These are phyloP conservation scores for Clarireedia homoeocarpa DNA, from an alignment of 2,329 filamentous ascomycete species.

Conservation along the genomic window DNA sequence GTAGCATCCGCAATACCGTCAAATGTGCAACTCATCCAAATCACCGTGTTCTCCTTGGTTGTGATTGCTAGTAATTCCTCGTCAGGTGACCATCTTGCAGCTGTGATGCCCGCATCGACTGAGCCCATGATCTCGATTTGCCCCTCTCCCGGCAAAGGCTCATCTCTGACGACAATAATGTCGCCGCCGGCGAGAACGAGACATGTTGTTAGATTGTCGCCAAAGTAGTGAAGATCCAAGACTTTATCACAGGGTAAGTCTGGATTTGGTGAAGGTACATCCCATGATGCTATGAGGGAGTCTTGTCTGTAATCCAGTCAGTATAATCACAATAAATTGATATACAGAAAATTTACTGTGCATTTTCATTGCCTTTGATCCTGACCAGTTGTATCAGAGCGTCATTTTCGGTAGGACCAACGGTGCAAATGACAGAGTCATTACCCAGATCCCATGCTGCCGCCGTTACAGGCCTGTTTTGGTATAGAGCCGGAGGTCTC, in stretches of 20 bases:
- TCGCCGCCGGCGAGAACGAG: constrained; percentile 85
- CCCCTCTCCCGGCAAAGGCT: constrained; percentile 56
- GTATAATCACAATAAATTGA: constrained; percentile 13
- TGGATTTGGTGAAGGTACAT: constrained; percentile 72
- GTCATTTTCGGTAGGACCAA: constrained; percentile 68
- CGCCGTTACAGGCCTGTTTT: constrained; percentile 55
- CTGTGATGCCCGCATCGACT: constrained; percentile 83
- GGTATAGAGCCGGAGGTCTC: constrained; percentile 44
- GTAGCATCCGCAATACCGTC: constrained; percentile 71
- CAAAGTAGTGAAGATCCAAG: constrained; percentile 75
- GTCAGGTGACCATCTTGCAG: constrained; percentile 89
- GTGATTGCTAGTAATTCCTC: constrained; percentile 82
- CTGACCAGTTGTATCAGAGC: constrained; percentile 65
- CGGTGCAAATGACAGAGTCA: constrained; percentile 72
- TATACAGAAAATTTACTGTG: constrained; percentile 17
- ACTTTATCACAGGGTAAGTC: constrained; percentile 69
- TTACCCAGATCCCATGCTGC: constrained; percentile 78
- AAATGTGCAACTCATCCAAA: constrained; percentile 91
- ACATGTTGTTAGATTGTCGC: constrained; percentile 69
- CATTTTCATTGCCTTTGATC: constrained; percentile 37
- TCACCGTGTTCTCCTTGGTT: constrained; percentile 68
- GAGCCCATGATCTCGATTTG: constrained; percentile 93
- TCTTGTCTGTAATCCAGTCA: constrained; percentile 31
- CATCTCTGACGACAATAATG: constrained; percentile 76
- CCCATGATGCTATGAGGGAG: constrained; percentile 68